A percentile compares a stretch with the other conserved stretches of the same genome.
Evolutionary conservation across 1,284 basidiomycete genomes (phyloP).

Genomic region (Gomphus bonarii): DNA sequence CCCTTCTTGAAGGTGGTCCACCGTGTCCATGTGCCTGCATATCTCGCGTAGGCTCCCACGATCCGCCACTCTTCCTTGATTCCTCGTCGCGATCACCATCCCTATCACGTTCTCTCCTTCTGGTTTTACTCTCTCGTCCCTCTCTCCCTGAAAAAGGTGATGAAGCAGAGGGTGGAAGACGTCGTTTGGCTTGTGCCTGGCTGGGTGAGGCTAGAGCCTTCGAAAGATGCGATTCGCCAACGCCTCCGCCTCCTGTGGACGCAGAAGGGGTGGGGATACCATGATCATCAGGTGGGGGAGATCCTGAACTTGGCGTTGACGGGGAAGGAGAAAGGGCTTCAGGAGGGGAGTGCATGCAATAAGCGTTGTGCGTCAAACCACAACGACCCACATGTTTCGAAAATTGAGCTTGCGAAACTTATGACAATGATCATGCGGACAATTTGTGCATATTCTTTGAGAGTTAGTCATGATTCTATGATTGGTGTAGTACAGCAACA

Average conservation of each 20-base stretch:
- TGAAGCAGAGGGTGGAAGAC: conserved; percentile 11
- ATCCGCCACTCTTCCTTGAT: background rate
- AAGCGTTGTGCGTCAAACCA: background rate
- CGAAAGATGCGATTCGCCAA: conserved; percentile 2
- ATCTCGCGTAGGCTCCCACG: background rate
- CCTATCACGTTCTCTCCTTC: conserved; percentile 13
- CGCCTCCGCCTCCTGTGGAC: background rate
- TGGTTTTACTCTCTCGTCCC: conserved; percentile 13
- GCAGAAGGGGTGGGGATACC: background rate
- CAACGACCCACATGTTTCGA: conserved; percentile 28
- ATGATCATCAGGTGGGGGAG: conserved; percentile 15
- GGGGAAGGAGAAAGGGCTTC: conserved; percentile 16
- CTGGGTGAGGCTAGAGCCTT: background rate
- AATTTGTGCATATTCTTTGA: conserved; percentile 79
- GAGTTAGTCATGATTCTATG: conserved; percentile 54
- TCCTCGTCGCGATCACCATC: conserved; percentile 4
- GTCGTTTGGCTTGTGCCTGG: conserved; percentile 13
- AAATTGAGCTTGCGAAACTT: conserved; percentile 61
- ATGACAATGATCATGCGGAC: conserved; percentile 48
- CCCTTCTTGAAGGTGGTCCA: conserved; percentile 1
- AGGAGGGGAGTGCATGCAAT: conserved; percentile 15
- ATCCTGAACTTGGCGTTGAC: conserved; percentile 15
- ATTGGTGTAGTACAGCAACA: conserved; percentile 8
- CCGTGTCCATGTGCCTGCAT: background rate
- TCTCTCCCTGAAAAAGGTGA: conserved; percentile 1